These are phyloP conservation scores for Alternaria consortialis DNA, from an alignment of 2,329 filamentous ascomycete genomes.

Conservation along the genomic window DNA sequence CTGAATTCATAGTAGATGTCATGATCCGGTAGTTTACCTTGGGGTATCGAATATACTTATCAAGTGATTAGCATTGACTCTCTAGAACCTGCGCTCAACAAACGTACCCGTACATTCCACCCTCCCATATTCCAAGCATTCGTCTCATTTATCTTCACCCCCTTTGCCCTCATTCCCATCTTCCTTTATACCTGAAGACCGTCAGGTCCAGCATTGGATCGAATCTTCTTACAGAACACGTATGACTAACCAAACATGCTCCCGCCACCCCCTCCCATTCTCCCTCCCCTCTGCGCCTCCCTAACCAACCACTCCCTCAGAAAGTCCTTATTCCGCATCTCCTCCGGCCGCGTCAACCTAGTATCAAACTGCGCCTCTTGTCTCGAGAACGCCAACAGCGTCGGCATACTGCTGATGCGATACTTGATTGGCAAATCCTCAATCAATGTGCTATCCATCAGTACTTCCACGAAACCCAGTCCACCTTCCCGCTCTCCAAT, in stretches of 20 bases:
- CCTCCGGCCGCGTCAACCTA: constrained; percentile 53
- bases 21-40: background rate
- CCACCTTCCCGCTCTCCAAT: constrained; percentile 57
- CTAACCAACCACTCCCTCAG: constrained; percentile 58
- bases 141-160: background rate
- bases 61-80: background rate
- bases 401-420: constrained; percentile 56
- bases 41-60: background rate
- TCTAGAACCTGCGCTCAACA: background rate
- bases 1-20: background rate
- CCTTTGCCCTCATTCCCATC: background rate
- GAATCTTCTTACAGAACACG: background rate
- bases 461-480: constrained; percentile 59
- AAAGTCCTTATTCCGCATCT: constrained; percentile 57
- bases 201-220: background rate
- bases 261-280: constrained; percentile 57
- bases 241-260: constrained; percentile 49
- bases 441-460: constrained; percentile 58
- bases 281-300: constrained; percentile 58
- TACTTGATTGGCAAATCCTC: constrained; percentile 55
- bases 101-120: background rate
- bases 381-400: constrained; percentile 60
- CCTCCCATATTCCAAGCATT: background rate
- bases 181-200: constrained; percentile 7
- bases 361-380: constrained; percentile 61